Evolutionary conservation across 257 asterid species (phyloP), one percentile per base, ranked within the genome.

Genomic region (Ballota nigra): DNA sequence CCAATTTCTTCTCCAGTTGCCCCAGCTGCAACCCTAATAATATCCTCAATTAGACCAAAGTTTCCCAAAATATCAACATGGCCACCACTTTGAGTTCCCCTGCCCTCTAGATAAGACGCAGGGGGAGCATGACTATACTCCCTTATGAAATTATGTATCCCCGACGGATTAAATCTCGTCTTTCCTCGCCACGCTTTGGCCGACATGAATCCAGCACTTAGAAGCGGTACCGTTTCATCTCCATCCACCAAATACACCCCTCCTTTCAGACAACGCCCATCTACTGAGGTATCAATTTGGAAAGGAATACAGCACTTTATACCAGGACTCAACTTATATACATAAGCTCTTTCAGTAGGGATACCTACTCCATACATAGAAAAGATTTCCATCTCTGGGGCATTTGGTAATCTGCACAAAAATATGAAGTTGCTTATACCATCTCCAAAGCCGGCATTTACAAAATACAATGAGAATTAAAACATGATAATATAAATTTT

Each of bases 301-400:
- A 91, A 86, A 67, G 97, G 97, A 24, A 88, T 88, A 45, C 73
- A 70, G 82, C 97, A 91, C 59, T 88, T 96, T 20, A 85, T 63
- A 29, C 75, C 78, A 69, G 90, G 80, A 81, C 90, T 83, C 38
- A 82, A 75, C 77, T 85, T 89, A 78, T 92, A 89, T 19, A 92
- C 82, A 58, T 92, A 92, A 40, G 97, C 94, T 79, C 97, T 72
- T 83, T 92, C 98, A 8, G 98, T 89, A 5, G 96, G 98, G 33
- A 92, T 79, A 45, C 98, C 98, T 66, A 92, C 96, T 72, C 98
- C 98, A 41, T 92, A 92, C 89, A 92, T 84, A 12, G 98, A 89
- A 80, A 85, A 87, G 13, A 91, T 84, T 71, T 92, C 97, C 97
- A 92, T 92, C 34, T 77, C 87, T 6, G 97, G 88, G 70, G 97